Conservation (phyloP, 140 eudicot species). For the Cichorium intybus region DNA sequence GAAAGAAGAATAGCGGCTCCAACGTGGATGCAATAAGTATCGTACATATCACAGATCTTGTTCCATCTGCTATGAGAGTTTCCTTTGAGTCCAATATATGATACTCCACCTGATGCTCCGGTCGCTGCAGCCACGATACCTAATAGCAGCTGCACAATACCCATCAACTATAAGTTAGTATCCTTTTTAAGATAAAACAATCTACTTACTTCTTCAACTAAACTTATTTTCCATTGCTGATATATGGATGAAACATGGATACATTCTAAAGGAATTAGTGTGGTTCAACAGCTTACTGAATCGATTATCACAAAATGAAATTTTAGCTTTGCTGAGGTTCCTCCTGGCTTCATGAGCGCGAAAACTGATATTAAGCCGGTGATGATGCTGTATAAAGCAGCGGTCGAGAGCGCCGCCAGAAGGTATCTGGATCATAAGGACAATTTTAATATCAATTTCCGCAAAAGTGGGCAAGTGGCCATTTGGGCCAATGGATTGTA, state of each 20-base stretch:
- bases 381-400: constrained; percentile 52
- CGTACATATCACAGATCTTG: constrained; percentile 43
- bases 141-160: constrained; percentile 44
- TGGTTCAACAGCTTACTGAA: constrained; percentile 37
- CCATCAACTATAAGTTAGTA: neutral
- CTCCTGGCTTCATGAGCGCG: constrained; percentile 34
- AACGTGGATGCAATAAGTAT: constrained; percentile 44
- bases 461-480: neutral
- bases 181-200: neutral
- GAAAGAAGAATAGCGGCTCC: constrained; percentile 40
- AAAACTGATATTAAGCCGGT: constrained; percentile 33
- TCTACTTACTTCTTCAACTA: too few species aligned
- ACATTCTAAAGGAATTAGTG: neutral
- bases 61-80: constrained; percentile 45
- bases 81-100: constrained; percentile 57
- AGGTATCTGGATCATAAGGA: constrained; percentile 56
- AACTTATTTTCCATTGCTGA: too few species aligned
- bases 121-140: constrained; percentile 66
- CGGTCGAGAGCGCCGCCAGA: constrained; percentile 50
- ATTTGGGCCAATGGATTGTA: neutral
- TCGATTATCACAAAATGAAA: constrained; percentile 45
- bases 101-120: constrained; percentile 65
- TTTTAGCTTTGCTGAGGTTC: constrained; percentile 16
- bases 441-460: neutral
- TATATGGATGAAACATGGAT: neutral